Evolutionary conservation across 176 grass and related monocot genomes (phyloP).

Genomic region (Echinochloa phyllopogon): DNA sequence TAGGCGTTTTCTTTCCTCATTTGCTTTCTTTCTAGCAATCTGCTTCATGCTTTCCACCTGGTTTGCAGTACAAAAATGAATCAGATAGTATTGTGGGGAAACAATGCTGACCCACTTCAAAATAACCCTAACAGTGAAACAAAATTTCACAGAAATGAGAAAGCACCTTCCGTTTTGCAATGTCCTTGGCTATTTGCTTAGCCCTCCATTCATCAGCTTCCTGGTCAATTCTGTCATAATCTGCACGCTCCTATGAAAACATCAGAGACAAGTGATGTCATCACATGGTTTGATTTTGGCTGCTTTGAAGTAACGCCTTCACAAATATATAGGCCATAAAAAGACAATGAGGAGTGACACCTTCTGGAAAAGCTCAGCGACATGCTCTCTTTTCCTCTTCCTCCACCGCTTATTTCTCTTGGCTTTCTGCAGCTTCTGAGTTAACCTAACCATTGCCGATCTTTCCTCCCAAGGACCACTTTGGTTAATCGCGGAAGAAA

Average conservation of each 20-base stretch:
- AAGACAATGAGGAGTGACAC: conserved; percentile 35
- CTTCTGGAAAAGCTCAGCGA: conserved; percentile 67
- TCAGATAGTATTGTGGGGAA: background rate
- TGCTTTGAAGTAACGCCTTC: background rate
- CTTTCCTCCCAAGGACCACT: conserved; percentile 65
- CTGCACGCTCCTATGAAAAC: conserved; percentile 64
- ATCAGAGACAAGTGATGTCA: conserved; percentile 16
- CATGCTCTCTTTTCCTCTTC: conserved; percentile 75
- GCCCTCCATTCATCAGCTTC: conserved; percentile 95
- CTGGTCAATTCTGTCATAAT: conserved; percentile 72
- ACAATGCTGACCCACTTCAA: background rate
- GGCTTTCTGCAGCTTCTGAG: conserved; percentile 84
- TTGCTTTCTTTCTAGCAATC: conserved; percentile 90
- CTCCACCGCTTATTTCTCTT: conserved; percentile 89
- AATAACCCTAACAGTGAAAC: conserved; percentile 25
- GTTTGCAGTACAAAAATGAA: conserved; percentile 40
- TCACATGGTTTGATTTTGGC: background rate
- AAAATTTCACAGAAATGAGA: conserved; percentile 17
- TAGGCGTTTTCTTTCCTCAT: conserved; percentile 82
- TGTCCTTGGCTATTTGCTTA: conserved; percentile 89
- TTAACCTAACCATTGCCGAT: conserved; percentile 57
- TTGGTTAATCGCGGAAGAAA: conserved; percentile 51
- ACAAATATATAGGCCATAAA: background rate
- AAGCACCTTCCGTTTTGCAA: conserved; percentile 72
- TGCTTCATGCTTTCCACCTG: conserved; percentile 89